phyloP scores from a whole-genome alignment of 2,329 filamentous ascomycete species.

The Pseudonectria buxi region DNA sequence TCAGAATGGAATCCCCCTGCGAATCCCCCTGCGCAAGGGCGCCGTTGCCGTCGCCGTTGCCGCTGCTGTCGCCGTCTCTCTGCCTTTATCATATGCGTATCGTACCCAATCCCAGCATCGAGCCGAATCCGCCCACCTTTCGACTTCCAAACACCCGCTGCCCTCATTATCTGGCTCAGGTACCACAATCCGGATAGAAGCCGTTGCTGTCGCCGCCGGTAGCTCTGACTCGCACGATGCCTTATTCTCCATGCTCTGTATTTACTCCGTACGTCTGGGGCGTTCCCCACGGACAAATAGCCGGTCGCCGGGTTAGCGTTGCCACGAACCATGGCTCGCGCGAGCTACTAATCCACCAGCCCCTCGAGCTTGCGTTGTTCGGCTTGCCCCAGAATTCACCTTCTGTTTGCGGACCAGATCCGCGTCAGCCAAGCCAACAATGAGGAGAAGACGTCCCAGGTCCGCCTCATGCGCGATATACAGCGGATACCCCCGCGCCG shows the following conservation, averaged over 20 bases:
- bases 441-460: conserved; percentile 21
- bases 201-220: conserved; percentile 18
- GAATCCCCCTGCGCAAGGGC: no score
- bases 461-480: conserved; percentile 26
- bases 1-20: no score
- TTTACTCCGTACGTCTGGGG: conserved; percentile 28
- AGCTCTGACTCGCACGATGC: conserved; percentile 17
- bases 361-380: conserved; percentile 25
- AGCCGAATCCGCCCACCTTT: no score
- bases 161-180: no score
- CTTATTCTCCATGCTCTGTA: no score
- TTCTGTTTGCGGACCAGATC: conserved; percentile 26
- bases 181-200: conserved; percentile 19
- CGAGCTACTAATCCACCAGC: conserved; percentile 18
- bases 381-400: conserved; percentile 3
- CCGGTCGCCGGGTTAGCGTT: conserved; percentile 22
- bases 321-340: conserved; percentile 7
- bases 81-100: no score
- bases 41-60: no score
- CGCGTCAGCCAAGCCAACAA: conserved; percentile 24
- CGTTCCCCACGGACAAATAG: conserved; percentile 3
- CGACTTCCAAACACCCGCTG: no score
- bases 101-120: no score
- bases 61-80: no score
- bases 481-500: conserved; percentile 10